Conservation (phyloP, 164 flowering plant genomes). For the Berberis vulgaris region DNA sequence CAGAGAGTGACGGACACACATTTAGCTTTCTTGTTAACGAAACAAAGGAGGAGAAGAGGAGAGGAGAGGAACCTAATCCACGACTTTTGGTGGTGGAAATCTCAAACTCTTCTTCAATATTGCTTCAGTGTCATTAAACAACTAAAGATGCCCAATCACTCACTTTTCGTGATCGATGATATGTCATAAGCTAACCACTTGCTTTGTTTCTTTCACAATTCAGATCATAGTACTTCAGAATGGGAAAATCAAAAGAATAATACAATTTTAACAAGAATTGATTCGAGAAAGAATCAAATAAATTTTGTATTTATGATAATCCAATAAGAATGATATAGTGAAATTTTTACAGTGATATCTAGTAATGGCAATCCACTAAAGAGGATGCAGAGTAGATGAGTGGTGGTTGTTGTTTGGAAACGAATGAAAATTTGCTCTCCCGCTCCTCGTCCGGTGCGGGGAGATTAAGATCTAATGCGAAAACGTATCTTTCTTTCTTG, state of each 20-base stretch:
- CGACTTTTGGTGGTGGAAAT: conserved; percentile 20
- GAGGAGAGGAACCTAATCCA: conserved; percentile 22
- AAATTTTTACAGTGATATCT: background rate
- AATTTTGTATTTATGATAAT: background rate
- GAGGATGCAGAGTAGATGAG: conserved; percentile 53
- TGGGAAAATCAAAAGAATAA: conserved; percentile 1
- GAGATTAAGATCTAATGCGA: conserved; percentile 67
- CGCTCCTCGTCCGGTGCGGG: conserved; percentile 73
- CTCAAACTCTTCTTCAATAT: conserved; percentile 9
- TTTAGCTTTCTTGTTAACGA: conserved; percentile 28
- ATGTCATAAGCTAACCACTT: background rate
- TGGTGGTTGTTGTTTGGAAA: conserved; percentile 22
- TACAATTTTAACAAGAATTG: conserved; percentile 1
- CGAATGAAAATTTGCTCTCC: conserved; percentile 27
- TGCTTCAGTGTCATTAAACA: conserved; percentile 10
- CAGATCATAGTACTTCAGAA: background rate
- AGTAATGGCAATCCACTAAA: conserved; percentile 69
- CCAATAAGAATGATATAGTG: background rate
- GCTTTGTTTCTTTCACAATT: too few species aligned
- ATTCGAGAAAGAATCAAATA: conserved; percentile 1
- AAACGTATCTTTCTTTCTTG: conserved; percentile 23
- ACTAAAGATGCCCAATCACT: conserved; percentile 11
- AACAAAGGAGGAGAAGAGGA: conserved; percentile 11
- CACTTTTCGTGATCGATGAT: conserved; percentile 22
- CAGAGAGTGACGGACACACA: conserved; percentile 17